These are phyloP conservation scores for Ogataea hybrid DNA, from an alignment of 1,139 yeast genomes.

Conservation along the genomic window DNA sequence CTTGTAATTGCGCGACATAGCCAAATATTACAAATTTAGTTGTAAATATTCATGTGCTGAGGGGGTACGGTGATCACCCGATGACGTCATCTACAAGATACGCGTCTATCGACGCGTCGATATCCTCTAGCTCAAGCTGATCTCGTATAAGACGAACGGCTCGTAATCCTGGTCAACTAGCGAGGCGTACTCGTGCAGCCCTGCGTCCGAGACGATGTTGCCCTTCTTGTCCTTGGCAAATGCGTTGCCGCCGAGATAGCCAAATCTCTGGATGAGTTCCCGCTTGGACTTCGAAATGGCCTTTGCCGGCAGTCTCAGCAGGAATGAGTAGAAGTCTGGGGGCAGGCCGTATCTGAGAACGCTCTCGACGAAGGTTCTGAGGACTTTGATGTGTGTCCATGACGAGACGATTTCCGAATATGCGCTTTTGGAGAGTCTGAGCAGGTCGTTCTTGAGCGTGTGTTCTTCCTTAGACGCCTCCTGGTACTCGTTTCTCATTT, in stretches of 20 bases:
- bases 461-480: constrained; percentile 69
- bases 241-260: constrained; percentile 90
- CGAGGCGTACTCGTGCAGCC: constrained; percentile 80
- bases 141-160: constrained; percentile 83
- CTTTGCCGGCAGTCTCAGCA: constrained; percentile 47
- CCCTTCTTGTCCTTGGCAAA: constrained; percentile 63
- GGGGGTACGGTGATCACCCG: neutral
- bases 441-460: constrained; percentile 71
- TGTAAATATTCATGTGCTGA: constrained; percentile 6
- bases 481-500: constrained; percentile 62
- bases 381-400: constrained; percentile 83
- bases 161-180: constrained; percentile 93
- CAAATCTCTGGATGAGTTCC: constrained; percentile 70
- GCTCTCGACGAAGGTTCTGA: constrained; percentile 55
- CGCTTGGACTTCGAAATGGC: constrained; percentile 57
- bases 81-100: constrained; percentile 1
- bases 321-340: constrained; percentile 75
- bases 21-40: neutral
- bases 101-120: constrained; percentile 9
- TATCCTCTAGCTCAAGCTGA: constrained; percentile 34
- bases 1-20: constrained; percentile 15
- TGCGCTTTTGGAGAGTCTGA: constrained; percentile 82
- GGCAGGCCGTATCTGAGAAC: constrained; percentile 96
- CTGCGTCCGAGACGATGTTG: constrained; percentile 52
- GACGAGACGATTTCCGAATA: constrained; percentile 79